These are phyloP conservation scores for Apiospora arundinis DNA, from an alignment of 2,329 filamentous ascomycete species.

Conservation along the genomic window DNA sequence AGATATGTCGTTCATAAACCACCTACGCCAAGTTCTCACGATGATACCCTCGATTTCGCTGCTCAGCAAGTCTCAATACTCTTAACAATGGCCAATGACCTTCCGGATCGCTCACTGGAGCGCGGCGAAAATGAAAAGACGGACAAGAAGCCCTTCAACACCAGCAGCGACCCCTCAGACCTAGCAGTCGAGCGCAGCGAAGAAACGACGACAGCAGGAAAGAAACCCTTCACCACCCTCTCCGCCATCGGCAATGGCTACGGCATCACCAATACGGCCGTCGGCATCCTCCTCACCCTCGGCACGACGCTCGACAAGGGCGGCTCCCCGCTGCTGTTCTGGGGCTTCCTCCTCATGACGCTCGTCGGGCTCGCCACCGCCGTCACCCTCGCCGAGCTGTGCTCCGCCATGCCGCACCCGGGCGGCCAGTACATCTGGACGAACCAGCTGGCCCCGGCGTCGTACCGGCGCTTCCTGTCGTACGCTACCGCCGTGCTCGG, in stretches of 20 bases:
- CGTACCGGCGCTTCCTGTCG: slow-evolving; percentile 29
- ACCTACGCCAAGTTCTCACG: no score
- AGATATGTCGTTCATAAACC: no score
- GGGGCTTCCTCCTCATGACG: slow-evolving; percentile 35
- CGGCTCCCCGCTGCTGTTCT: slow-evolving; percentile 35
- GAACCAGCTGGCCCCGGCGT: slow-evolving; percentile 30
- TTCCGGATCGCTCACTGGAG: no score
- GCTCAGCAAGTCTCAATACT: no score
- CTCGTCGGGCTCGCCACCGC: slow-evolving; percentile 35
- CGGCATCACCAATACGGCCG: slow-evolving; percentile 35
- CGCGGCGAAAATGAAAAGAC: no score
- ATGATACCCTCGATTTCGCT: no score
- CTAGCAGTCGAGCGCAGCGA: neutral
- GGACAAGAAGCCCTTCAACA: no score
- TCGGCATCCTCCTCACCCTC: slow-evolving; percentile 33
- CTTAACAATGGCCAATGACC: no score
- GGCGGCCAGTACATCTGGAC: slow-evolving; percentile 40
- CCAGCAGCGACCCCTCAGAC: neutral
- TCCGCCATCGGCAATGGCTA: slow-evolving; percentile 38
- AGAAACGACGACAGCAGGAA: neutral
- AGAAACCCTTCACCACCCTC: slow-evolving; percentile 41
- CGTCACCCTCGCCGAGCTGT: slow-evolving; percentile 36
- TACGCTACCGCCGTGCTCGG: slow-evolving; percentile 36
- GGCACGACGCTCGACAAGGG: slow-evolving; percentile 32
- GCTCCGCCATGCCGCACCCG: slow-evolving; percentile 38